Conservation (phyloP, 371 early-diverging fungal genomes). For the Mortierella sp. region DNA sequence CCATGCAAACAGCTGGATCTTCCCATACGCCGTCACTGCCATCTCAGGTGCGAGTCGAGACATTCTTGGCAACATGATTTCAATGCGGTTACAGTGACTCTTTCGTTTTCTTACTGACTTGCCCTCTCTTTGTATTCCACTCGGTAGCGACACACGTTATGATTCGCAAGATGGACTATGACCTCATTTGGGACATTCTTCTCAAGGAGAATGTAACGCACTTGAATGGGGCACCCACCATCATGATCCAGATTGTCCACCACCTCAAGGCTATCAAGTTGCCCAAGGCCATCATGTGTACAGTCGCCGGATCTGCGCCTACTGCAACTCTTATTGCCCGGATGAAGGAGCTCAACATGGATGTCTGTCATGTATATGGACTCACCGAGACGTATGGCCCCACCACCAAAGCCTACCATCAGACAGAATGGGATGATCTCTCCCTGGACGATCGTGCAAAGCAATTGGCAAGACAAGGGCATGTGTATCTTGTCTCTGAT, state of each 20-base stretch:
- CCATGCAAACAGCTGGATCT: constrained; percentile 78
- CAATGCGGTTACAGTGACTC: too few relatives aligned
- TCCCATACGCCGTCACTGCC: constrained; percentile 73
- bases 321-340: constrained; percentile 63
- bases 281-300: constrained; percentile 57
- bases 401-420: constrained; percentile 46
- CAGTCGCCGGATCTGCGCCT: constrained; percentile 71
- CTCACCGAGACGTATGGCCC: constrained; percentile 77
- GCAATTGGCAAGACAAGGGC: constrained; percentile 69
- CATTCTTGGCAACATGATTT: too few relatives aligned
- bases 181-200: constrained; percentile 67
- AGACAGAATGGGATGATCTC: constrained; percentile 48
- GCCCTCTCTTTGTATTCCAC: background rate
- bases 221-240: constrained; percentile 75
- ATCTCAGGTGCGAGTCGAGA: constrained; percentile 57
- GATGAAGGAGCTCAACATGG: constrained; percentile 64
- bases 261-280: constrained; percentile 62
- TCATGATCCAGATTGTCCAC: constrained; percentile 70
- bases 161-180: constrained; percentile 70
- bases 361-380: constrained; percentile 74
- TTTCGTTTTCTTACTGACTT: background rate
- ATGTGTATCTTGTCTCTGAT: constrained; percentile 64
- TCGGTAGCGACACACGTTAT: constrained; percentile 61
- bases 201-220: constrained; percentile 66
- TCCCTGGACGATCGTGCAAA: constrained; percentile 56